These are phyloP conservation scores for Narthecium ossifragum DNA, from an alignment of 106 monocot genomes.

Conservation along the genomic window DNA sequence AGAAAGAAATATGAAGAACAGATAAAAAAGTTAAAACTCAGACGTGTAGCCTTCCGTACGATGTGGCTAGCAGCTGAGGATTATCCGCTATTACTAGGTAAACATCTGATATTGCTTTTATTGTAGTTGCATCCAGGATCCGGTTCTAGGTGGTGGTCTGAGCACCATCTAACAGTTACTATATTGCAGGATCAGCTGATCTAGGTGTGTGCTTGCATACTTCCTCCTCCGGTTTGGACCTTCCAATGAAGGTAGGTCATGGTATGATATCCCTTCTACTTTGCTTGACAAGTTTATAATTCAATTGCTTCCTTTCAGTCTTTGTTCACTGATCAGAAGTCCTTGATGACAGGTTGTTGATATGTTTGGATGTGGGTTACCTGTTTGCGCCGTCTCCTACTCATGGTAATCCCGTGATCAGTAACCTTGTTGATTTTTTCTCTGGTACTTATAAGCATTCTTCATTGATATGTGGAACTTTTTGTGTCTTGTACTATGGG, in stretches of 20 bases:
- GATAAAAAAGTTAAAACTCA: conserved; percentile 69
- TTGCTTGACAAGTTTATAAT: too few relatives aligned
- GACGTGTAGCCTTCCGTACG: conserved; percentile 88
- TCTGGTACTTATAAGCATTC: background rate
- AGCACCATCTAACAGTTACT: too few relatives aligned
- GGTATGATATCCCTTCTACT: too few relatives aligned
- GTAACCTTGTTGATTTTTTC: background rate
- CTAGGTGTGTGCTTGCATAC: conserved; percentile 85
- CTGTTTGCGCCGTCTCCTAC: conserved; percentile 85
- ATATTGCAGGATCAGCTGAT: conserved; percentile 82
- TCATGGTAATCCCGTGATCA: conserved; percentile 53
- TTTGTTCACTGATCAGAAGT: too few relatives aligned
- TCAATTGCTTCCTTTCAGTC: too few relatives aligned
- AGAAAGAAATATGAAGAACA: conserved; percentile 76
- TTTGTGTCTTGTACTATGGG: conserved; percentile 13
- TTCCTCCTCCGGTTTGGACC: conserved; percentile 93
- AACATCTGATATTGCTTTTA: background rate
- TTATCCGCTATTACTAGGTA: conserved; percentile 89
- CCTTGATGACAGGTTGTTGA: conserved; percentile 81
- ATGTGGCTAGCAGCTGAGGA: conserved; percentile 91
- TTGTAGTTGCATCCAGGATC: too few relatives aligned
- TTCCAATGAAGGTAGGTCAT: conserved; percentile 89
- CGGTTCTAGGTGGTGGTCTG: too few relatives aligned
- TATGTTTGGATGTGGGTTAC: conserved; percentile 96
- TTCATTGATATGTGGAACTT: background rate